Base-by-base conservation (phyloP, 805 yeast genomes). In the Wickerhamiella dianesei region DNA sequence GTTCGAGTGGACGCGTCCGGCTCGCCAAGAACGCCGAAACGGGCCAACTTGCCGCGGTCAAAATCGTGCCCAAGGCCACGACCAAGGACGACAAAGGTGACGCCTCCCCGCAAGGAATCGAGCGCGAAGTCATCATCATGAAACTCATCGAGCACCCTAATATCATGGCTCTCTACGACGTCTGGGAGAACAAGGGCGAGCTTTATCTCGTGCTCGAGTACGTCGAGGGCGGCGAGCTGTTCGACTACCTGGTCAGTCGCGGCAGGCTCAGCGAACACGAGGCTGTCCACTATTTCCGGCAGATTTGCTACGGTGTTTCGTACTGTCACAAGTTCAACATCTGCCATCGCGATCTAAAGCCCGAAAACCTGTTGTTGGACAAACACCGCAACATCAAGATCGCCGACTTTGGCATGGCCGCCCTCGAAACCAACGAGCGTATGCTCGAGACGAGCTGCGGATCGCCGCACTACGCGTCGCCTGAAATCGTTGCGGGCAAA, bases 381-480 rank as follows among this genome's bases (percentile, higher is more conserved):
- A 79, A 80, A 60, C 74, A 85, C 61, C 76, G 80, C 52, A 87
- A 86, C 63, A 88, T 92, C 63, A 92, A 92, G 64, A 86, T 92
- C 54, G 98, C 98, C 8, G 98, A 92, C 65, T 92, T 92, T 62
- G 98, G 98, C 32, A 92, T 92, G 98, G 98, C 98, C 16, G 97
- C 98, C 4, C 68, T 92, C 41, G 97, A 92, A 63, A 76, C 85
- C 25, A 75, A 75, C 46, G 89, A 80, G 54, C 77, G 82, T 56
- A 67, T 89, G 59, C 70, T 92, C 48, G 96, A 89, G 63, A 92
- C 98, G 3, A 80, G 94, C 17, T 92, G 98, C 65, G 98, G 98
- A 1, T 87, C 96, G 16, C 98, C 98, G 6, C 98, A 92, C 64
- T 92, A 92, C 64, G 98, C 97, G 1, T 85, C 96, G 8, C 98